Evolutionary conservation across 176 grass and related monocot genomes (phyloP).

Genomic region (Ensete glaucum): DNA sequence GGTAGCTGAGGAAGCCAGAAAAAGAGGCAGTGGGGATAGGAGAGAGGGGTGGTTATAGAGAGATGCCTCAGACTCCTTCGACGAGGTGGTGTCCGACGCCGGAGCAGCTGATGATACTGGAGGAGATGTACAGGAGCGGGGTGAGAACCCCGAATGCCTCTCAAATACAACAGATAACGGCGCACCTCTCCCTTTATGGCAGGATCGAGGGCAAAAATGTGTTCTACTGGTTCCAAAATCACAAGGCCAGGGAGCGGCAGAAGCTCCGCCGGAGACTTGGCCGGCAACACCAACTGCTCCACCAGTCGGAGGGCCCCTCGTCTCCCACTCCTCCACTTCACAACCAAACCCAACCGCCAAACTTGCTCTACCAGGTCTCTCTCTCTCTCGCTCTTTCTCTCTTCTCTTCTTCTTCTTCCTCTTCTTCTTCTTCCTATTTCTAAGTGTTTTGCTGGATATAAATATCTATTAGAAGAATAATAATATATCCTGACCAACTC

Average conservation of each 20-base stretch:
- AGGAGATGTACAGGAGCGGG: conserved; percentile 77
- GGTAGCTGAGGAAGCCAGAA: background rate
- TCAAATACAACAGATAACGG: conserved; percentile 87
- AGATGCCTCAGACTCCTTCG: conserved; percentile 88
- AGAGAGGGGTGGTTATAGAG: background rate
- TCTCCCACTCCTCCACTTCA: background rate
- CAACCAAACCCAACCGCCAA: background rate
- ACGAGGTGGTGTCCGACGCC: conserved; percentile 80
- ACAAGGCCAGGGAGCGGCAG: conserved; percentile 79
- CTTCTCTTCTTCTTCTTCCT: background rate
- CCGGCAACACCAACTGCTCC: conserved; percentile 40
- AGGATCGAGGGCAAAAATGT: conserved; percentile 93
- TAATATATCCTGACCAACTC: too few relatives aligned
- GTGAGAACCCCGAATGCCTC: conserved; percentile 66
- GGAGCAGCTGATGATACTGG: conserved; percentile 82
- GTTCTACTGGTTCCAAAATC: conserved; percentile 97
- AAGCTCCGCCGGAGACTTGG: conserved; percentile 56
- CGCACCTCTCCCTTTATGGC: conserved; percentile 68
- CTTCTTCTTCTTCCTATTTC: background rate
- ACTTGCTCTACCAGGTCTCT: conserved; percentile 3
- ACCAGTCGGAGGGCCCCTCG: background rate
- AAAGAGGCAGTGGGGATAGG: background rate
- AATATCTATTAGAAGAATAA: background rate
- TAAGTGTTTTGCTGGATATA: too few relatives aligned
- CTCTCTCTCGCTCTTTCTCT: background rate